Base-by-base conservation (phyloP, 2,329 filamentous ascomycete species). In the Fusarium chlamydosporum region DNA sequence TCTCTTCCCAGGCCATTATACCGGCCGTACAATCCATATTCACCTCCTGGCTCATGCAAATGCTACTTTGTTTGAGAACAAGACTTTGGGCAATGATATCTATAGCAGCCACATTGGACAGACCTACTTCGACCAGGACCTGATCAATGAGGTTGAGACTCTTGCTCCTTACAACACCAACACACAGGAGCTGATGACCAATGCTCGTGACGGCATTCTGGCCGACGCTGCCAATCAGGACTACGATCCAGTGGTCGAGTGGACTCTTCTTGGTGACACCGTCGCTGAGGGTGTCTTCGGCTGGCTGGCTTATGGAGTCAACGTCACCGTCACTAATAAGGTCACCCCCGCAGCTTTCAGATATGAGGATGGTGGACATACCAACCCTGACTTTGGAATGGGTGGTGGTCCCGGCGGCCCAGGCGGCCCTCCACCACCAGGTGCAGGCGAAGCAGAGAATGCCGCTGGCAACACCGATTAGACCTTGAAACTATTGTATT, bases 21-120 rank as follows among this genome's bases (percentile, higher is more conserved):
- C 74, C 10, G 76, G 79, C 7, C 81, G 84, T 3, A 78, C 83
- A 6, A 82, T 78, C 3, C 85, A 87, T 68, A 83, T 84, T 15
- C 85, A 86, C 63, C 53, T 80, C 34, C 68, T 80, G 47, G 75
- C 82, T 81, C 75, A 81, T 65, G 70, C 76, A 47, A 79, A 79
- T 51, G 77, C 77, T 4, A 77, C 76, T 10, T 60, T 76, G 5
- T 67, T 75, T 16, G 46, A 69, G 33, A 81, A 81, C 68, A 65
- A 74, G 34, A 80, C 79, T 1, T 75, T 81, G 6, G 75, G 75
- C 20, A 75, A 73, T 31, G 73, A 77, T 0, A 76, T 75, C 42
- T 78, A 77, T 34, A 82, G 86, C 54, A 84, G 86, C 10, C 87
- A 91, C 76, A 83, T 90, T 31, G 88, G 88, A n/a, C 88, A 91